Conservation (phyloP, 2,329 filamentous ascomycete genomes). For the Incumbomyces delicatus region DNA sequence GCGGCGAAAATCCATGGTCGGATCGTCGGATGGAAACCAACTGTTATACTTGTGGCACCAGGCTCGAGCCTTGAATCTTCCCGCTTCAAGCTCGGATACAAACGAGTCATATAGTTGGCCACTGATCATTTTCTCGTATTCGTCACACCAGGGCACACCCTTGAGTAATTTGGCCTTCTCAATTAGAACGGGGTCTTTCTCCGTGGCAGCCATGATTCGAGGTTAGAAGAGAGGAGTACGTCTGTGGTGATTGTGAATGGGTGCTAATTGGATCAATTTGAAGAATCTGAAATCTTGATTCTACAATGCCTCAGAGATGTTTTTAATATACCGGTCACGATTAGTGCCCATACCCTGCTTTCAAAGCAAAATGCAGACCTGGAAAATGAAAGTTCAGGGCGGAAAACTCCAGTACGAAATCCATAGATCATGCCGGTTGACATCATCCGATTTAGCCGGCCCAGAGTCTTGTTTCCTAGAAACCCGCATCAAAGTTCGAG, state of each 20-base stretch:
- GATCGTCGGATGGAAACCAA: constrained; percentile 35
- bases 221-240: background rate
- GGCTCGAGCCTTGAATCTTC: constrained; percentile 10
- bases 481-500: too few species aligned
- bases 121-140: constrained; percentile 23
- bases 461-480: too few species aligned
- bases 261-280: background rate
- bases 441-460: too few species aligned
- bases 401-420: too few species aligned
- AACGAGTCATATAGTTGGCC: constrained; percentile 20
- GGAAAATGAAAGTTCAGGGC: too few species aligned
- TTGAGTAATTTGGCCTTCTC: constrained; percentile 7
- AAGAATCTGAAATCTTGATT: background rate
- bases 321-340: too few species aligned
- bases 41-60: constrained; percentile 51
- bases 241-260: background rate
- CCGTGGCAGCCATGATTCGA: constrained; percentile 9
- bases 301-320: too few species aligned
- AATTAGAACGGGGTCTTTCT: constrained; percentile 9
- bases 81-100: constrained; percentile 9
- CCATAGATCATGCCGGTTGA: too few species aligned
- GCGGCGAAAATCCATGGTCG: constrained; percentile 33
- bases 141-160: constrained; percentile 21
- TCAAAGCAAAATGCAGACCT: too few species aligned
- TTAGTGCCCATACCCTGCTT: too few species aligned